These are phyloP conservation scores for Taphrina communis DNA, from an alignment of 1,139 yeast genomes.

Conservation along the genomic window DNA sequence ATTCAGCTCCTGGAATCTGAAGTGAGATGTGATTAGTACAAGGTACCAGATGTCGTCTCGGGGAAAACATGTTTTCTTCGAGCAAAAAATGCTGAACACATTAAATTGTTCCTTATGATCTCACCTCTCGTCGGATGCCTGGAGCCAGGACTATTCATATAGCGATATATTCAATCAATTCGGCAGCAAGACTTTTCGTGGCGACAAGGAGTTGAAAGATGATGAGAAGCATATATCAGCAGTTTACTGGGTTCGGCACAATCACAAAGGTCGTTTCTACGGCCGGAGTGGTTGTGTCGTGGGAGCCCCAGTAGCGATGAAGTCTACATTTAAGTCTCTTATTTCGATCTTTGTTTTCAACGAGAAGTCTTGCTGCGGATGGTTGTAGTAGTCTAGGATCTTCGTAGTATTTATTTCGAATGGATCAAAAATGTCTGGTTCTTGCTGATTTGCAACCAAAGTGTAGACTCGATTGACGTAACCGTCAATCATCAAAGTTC, in stretches of 20 bases:
- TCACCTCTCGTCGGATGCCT: background rate
- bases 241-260: conserved; percentile 32
- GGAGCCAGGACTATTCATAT: background rate
- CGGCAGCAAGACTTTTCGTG: conserved; percentile 14
- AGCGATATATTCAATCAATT: background rate
- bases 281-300: conserved; percentile 22
- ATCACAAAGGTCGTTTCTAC: background rate
- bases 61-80: background rate
- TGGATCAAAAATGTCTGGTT: background rate
- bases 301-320: conserved; percentile 40
- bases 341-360: background rate
- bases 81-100: conserved; percentile 29
- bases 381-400: no score
- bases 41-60: conserved; percentile 33
- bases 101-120: conserved; percentile 38
- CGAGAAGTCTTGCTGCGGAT: conserved; percentile 26
- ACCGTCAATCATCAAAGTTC: background rate
- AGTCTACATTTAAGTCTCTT: conserved; percentile 41
- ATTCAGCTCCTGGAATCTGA: background rate
- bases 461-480: background rate
- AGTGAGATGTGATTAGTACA: conserved; percentile 35
- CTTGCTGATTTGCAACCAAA: background rate
- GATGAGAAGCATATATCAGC: conserved; percentile 33
- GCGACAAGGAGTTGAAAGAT: conserved; percentile 6
- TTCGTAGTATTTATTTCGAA: no score